phyloP scores from a whole-genome alignment of 2,329 filamentous ascomycete species.

The Talaromyces sp. region DNA sequence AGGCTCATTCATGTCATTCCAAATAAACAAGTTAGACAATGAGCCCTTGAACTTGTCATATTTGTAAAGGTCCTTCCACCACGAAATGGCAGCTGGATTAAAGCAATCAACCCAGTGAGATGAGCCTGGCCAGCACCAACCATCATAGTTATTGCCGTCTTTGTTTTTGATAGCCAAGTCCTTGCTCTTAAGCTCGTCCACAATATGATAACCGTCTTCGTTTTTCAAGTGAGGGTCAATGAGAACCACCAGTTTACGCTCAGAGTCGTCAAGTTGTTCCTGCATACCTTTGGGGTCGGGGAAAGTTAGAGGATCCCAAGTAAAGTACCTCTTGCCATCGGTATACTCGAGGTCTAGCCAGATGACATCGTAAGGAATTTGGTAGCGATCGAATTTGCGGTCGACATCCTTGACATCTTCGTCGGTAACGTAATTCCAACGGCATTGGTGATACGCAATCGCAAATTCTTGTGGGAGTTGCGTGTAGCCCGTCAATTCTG shows the following conservation, averaged over 20 bases:
- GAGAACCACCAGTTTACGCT: slow-evolving; percentile 86
- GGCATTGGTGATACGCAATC: slow-evolving; percentile 92
- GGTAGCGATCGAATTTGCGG: slow-evolving; percentile 88
- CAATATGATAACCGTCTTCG: slow-evolving; percentile 66
- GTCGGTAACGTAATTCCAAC: slow-evolving; percentile 98
- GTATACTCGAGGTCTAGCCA: slow-evolving; percentile 99
- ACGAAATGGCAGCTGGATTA: slow-evolving; percentile 81
- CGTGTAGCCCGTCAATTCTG: slow-evolving; percentile 84
- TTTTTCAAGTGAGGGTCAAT: slow-evolving; percentile 99
- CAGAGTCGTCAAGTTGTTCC: slow-evolving; percentile 75
- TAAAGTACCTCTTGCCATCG: slow-evolving; percentile 96
- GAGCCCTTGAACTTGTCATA: slow-evolving; percentile 85
- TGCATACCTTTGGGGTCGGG: slow-evolving; percentile 80
- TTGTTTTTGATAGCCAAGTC: slow-evolving; percentile 84
- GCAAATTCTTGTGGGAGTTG: slow-evolving; percentile 88
- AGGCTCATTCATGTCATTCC: slow-evolving; percentile 99
- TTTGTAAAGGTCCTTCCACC: slow-evolving; percentile 87
- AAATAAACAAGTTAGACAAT: slow-evolving; percentile 80
- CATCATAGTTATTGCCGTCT: slow-evolving; percentile 80
- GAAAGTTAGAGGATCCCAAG: slow-evolving; percentile 88
- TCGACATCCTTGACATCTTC: slow-evolving; percentile 97
- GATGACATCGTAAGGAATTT: slow-evolving; percentile 97
- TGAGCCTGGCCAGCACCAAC: slow-evolving; percentile 97
- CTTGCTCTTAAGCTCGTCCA: slow-evolving; percentile 76
- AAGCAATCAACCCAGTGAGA: slow-evolving; percentile 97